Percentiles rank a stretch among this genome's conserved stretches.
Conservation (phyloP, 352 stramenopile genomes). For the Pythium dissimile region DNA sequence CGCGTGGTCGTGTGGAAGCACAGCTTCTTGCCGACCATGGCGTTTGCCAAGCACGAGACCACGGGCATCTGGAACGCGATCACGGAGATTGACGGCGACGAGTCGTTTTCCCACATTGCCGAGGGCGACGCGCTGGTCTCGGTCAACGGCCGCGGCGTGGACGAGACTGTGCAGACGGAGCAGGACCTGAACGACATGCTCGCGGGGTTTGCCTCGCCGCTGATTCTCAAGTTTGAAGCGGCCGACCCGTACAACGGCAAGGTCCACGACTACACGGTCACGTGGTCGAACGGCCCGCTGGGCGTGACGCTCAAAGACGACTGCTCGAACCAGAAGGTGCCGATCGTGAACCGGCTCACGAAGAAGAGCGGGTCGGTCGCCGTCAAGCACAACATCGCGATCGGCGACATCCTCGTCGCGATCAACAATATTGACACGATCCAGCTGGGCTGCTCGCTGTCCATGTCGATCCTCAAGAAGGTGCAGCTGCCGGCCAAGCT, state of each 20-base stretch:
- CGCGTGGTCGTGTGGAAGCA: conserved; percentile 87
- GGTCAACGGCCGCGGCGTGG: conserved; percentile 70
- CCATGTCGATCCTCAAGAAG: conserved; percentile 89
- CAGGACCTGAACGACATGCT: conserved; percentile 75
- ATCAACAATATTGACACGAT: conserved; percentile 91
- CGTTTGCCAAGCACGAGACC: conserved; percentile 40
- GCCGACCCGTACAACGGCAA: conserved; percentile 49
- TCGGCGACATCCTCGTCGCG: conserved; percentile 78
- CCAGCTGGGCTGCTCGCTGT: conserved; percentile 80
- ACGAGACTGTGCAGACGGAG: conserved; percentile 54
- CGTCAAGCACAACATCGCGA: conserved; percentile 87
- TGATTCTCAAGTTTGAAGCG: conserved; percentile 85
- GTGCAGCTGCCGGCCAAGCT: conserved; percentile 82
- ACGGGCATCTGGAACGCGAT: conserved; percentile 64
- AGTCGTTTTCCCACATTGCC: conserved; percentile 76
- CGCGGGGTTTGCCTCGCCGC: conserved; percentile 59
- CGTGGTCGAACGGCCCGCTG: conserved; percentile 83
- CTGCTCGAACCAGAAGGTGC: conserved; percentile 78
- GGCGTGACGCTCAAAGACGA: conserved; percentile 86
- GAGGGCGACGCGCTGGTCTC: conserved; percentile 67
- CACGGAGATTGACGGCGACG: conserved; percentile 68
- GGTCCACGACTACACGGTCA: conserved; percentile 84
- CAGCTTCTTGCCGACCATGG: conserved; percentile 73
- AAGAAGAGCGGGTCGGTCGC: conserved; percentile 84
- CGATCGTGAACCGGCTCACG: conserved; percentile 84